Conservation (phyloP, 1,139 yeast species). For the Yamadazyma trypodendri region DNA sequence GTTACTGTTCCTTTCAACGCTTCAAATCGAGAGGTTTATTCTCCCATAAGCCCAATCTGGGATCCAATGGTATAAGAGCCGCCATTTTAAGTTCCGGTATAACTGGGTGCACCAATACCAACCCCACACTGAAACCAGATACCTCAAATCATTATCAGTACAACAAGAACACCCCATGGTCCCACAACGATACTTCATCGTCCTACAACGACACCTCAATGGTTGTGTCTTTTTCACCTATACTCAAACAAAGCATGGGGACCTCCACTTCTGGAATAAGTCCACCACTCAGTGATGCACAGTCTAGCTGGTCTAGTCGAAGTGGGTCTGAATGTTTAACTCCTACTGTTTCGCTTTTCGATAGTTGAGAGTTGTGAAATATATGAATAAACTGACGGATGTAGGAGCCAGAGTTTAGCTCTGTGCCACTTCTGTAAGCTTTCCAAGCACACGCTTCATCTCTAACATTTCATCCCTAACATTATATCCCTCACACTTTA, state of each 20-base stretch:
- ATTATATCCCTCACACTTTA: too few relatives aligned
- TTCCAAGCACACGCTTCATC: too few relatives aligned
- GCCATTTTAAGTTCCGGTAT: background rate
- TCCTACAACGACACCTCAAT: background rate
- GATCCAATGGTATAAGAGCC: background rate
- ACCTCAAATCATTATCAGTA: background rate
- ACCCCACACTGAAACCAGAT: background rate
- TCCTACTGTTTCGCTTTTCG: background rate
- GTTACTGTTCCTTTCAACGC: constrained; percentile 13
- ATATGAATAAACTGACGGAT: too few relatives aligned
- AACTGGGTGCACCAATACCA: background rate
- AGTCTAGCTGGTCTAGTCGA: background rate
- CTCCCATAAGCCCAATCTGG: background rate
- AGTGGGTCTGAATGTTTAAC: background rate
- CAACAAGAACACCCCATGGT: constrained; percentile 3
- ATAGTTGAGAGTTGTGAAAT: too few relatives aligned
- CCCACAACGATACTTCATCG: background rate
- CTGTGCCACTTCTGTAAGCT: too few relatives aligned
- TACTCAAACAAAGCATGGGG: background rate
- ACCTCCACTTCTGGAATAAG: background rate
- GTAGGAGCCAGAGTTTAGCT: too few relatives aligned
- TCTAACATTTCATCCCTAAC: too few relatives aligned
- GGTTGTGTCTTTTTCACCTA: constrained; percentile 1
- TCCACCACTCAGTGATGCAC: background rate
- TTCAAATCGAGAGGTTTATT: constrained; percentile 8